phyloP scores from a whole-genome alignment of 202 grass and related monocot genomes.

The Zoysia matrella region DNA sequence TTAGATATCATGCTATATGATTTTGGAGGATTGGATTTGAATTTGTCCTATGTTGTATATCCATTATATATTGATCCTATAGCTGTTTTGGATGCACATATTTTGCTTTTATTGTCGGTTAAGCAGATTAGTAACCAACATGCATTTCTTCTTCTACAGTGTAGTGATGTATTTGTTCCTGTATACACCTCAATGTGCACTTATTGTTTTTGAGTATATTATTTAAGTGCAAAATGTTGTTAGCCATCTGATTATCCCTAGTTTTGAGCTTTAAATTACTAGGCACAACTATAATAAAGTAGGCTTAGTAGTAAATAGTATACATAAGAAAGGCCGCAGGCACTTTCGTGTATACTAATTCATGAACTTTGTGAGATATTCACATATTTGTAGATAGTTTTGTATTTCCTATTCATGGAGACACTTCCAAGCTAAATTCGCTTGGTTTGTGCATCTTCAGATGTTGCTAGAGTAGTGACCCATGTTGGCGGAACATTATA shows the following conservation, averaged over 20 bases:
- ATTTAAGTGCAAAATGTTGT: neutral
- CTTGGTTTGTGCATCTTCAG: slow-evolving; percentile 12
- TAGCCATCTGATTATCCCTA: neutral
- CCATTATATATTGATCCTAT: neutral
- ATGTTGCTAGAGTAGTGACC: neutral
- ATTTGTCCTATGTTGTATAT: neutral
- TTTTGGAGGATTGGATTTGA: neutral
- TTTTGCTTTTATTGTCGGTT: neutral
- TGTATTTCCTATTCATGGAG: neutral
- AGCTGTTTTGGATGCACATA: neutral
- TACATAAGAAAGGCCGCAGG: neutral
- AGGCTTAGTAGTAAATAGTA: neutral
- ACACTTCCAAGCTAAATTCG: neutral
- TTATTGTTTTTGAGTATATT: neutral
- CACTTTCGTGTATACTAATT: neutral
- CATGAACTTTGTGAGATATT: neutral
- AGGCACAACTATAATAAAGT: neutral
- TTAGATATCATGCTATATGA: neutral
- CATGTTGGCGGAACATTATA: too few species aligned
- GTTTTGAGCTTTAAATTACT: neutral
- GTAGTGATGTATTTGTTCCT: neutral
- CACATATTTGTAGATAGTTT: neutral
- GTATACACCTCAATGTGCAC: neutral
- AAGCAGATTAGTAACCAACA: neutral
- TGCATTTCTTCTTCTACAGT: neutral